A percentile compares a stretch with the other conserved stretches of the same genome.
These are phyloP conservation scores for Colletotrichum camelliae DNA, from an alignment of 2,329 filamentous ascomycete species.

Conservation along the genomic window DNA sequence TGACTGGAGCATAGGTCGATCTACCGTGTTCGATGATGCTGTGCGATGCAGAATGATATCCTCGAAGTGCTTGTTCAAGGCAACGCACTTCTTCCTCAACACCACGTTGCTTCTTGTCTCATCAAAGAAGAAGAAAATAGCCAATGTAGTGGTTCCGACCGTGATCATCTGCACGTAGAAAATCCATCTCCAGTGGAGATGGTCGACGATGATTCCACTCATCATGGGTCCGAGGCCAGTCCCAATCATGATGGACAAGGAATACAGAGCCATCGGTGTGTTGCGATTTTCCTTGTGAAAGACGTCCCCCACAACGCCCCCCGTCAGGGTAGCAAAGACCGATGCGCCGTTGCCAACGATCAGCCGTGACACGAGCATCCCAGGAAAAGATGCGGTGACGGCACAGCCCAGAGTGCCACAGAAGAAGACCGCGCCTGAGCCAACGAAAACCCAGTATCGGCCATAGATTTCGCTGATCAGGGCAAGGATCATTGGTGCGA, in stretches of 20 bases:
- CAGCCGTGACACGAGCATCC: constrained; percentile 68
- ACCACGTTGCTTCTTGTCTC: constrained; percentile 74
- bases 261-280: constrained; percentile 72
- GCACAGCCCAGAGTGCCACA: constrained; percentile 58
- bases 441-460: constrained; percentile 35
- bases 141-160: constrained; percentile 56
- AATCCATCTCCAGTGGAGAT: constrained; percentile 68
- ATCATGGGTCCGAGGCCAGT: constrained; percentile 68
- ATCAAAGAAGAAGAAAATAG: constrained; percentile 65
- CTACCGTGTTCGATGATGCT: background rate
- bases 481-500: constrained; percentile 72
- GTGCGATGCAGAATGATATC: background rate
- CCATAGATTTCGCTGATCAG: constrained; percentile 68
- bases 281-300: constrained; percentile 69
- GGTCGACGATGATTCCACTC: constrained; percentile 63
- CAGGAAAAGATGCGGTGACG: constrained; percentile 61
- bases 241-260: constrained; percentile 64
- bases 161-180: constrained; percentile 71
- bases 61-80: constrained; percentile 51
- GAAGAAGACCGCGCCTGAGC: constrained; percentile 38
- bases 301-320: constrained; percentile 71
- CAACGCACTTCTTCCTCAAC: constrained; percentile 62
- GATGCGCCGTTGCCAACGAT: constrained; percentile 67
- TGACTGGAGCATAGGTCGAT: background rate
- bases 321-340: constrained; percentile 51